Evolutionary conservation across 2,329 filamentous ascomycete species (phyloP), one percentile per base, ranked within the genome.

Genomic region (Mycocentrospora acerina): DNA sequence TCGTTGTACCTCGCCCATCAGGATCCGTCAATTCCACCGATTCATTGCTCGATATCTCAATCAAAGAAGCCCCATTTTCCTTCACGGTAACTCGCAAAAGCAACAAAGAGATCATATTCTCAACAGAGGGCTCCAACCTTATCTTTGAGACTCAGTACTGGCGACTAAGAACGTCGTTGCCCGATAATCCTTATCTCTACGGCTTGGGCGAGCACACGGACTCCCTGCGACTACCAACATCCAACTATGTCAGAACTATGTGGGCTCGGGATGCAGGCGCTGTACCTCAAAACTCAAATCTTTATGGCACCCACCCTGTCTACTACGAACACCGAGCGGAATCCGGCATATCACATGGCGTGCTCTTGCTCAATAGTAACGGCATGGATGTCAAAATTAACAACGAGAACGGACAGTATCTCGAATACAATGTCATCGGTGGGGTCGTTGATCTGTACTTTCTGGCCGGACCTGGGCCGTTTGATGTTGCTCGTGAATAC

Each of bases 131-230:
- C 1, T 79, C 81, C 3, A 72, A 74, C 8, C 71, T 91, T 4
- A 71, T 91, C 22, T 93, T 90, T 51, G 83, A 91, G 66, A 79
- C 79, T 2, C 86, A 91, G 62, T 91, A 88, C 53, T 66, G 90
- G 28, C 79, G 83, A 13, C 71, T 91, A 41, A 76, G 84, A 33
- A 90, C 87, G 1, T 77, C 75, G 37, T 72, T 91, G 10, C 86
- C 88, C 0, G 66, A 78, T 1, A 73, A 81, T 34, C 85, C 86
- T 0, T 79, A 82, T 51, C 69, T 93, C 2, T 91, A 91, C 57
- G 88, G 88, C 0, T 73, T 91, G 2, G 88, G 87, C 22, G 86
- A 90, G 66, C 84, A 89, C 58, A 83, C 80, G 1, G 86, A 90
- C 52, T 73, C 81, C 4, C 77, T 88, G 50, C 75, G 78, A 36